Evolutionary conservation across 176 grass and related monocot genomes (phyloP).

Genomic region (Phyllostachys edulis): DNA sequence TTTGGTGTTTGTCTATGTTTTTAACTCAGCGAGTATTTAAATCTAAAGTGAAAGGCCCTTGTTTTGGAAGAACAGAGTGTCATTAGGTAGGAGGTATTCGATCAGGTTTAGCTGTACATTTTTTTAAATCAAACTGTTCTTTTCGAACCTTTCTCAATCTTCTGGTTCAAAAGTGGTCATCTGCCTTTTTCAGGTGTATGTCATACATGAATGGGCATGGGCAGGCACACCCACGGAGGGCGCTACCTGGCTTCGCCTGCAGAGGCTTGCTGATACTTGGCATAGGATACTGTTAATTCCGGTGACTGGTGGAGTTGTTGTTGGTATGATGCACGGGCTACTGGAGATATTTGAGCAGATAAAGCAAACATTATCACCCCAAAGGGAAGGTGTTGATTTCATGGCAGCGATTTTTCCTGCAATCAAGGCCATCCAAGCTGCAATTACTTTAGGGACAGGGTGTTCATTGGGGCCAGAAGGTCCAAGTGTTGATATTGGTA

Average conservation of each 20-base stretch:
- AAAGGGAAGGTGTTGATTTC: slow-evolving; percentile 80
- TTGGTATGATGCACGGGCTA: slow-evolving; percentile 98
- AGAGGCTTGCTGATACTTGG: slow-evolving; percentile 92
- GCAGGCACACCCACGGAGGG: slow-evolving; percentile 92
- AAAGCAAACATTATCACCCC: slow-evolving; percentile 69
- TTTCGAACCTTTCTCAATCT: background rate
- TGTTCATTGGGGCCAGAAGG: slow-evolving; percentile 96
- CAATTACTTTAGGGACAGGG: slow-evolving; percentile 85
- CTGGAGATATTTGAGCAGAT: slow-evolving; percentile 97
- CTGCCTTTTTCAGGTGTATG: slow-evolving; percentile 58
- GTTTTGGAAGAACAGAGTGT: slow-evolving; percentile 10
- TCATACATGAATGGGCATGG: slow-evolving; percentile 99
- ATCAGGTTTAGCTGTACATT: background rate
- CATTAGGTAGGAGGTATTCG: background rate
- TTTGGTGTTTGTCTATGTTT: background rate
- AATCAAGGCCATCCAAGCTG: slow-evolving; percentile 91
- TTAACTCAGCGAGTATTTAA: background rate
- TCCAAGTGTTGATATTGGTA: slow-evolving; percentile 94
- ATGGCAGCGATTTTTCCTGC: slow-evolving; percentile 76
- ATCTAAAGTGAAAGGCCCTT: background rate
- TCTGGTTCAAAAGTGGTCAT: background rate
- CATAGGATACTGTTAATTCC: slow-evolving; percentile 94
- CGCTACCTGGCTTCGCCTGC: slow-evolving; percentile 91
- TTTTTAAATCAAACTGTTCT: background rate
- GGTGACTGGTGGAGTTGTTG: slow-evolving; percentile 96